These are phyloP conservation scores for Galerina marginata DNA, from an alignment of 768 basidiomycete species.

Conservation along the genomic window DNA sequence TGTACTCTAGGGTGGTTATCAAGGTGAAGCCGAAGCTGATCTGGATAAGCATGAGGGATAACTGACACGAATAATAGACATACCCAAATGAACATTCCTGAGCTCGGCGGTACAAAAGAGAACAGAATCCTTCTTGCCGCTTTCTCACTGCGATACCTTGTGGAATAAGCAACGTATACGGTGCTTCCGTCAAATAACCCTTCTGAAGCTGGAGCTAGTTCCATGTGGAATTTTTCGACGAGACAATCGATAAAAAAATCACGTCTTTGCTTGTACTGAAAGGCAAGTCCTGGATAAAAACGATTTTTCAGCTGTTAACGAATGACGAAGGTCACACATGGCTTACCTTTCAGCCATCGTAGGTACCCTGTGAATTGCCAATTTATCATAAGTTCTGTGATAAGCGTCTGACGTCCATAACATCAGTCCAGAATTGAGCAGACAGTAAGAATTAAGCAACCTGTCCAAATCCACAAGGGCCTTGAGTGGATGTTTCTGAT, in stretches of 20 bases:
- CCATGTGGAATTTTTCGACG: conserved; percentile 64
- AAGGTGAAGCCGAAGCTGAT: conserved; percentile 67
- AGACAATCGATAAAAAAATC: conserved; percentile 71
- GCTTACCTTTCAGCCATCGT: conserved; percentile 74
- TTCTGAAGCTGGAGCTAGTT: conserved; percentile 34
- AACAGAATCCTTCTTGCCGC: conserved; percentile 40
- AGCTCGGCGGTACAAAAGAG: conserved; percentile 74
- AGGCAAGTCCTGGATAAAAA: conserved; percentile 47
- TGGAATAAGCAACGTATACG: conserved; percentile 54
- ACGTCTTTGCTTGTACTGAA: conserved; percentile 62
- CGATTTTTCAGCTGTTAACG: neutral
- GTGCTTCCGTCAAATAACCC: conserved; percentile 40
- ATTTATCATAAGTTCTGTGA: conserved; percentile 62
- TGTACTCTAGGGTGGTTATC: conserved; percentile 54
- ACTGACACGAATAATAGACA: conserved; percentile 18
- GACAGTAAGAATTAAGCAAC: conserved; percentile 30
- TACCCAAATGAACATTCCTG: conserved; percentile 88
- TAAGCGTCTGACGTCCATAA: conserved; percentile 40
- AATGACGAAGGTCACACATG: neutral
- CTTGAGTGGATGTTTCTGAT: conserved; percentile 71
- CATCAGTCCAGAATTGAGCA: neutral
- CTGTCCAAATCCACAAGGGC: conserved; percentile 76
- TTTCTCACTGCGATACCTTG: conserved; percentile 17
- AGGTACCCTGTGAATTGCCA: conserved; percentile 79
- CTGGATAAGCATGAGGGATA: neutral